Evolutionary conservation across 768 basidiomycete genomes (phyloP), one percentile per base, ranked within the genome.

Genomic region (Kwoniella bestiolae): DNA sequence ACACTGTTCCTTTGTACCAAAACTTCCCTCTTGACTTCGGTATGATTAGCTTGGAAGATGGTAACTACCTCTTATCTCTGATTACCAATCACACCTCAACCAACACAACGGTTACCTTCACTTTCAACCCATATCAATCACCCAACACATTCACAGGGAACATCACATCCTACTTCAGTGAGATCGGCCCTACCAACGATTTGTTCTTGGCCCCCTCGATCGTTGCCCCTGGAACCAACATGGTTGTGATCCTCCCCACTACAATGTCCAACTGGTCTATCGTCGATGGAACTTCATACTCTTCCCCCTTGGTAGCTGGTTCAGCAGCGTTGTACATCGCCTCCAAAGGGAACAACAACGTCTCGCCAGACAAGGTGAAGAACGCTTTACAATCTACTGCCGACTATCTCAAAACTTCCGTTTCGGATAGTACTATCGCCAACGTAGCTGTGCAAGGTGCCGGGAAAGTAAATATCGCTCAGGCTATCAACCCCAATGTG

Each of bases 151-250:
- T 49, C 11, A 76, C 80, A 3, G 87, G 87, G 18, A 88, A 87
- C 12, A 82, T 87, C 46, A 84, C 87, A 21, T 87, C 86, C 1
- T 73, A 78, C 21, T 87, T 86, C 78, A 84, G 85, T 35, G 84
- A 84, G 55, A 87, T 85, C 62, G 88, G 88, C 1, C 88, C 88
- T 1, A 83, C 86, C 3, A 85, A 87, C 72, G 87, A 89, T 71
- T 35, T 79, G 51, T 78, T 66, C 65, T 34, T 79, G 83, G 86
- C 86, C 59, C 86, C 86, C 9, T 82, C 85, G 11, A 74, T 87
- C 56, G 81, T 85, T 29, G 84, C 86, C 5, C 86, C 86, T 0
- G 86, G 86, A 31, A 62, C 64, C 38, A 67, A 71, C 63, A 61
- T 79, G 56, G 65, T 76, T 29, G 67, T 66, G 18, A 53, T 76